Conservation (phyloP, 2,329 filamentous ascomycete species). For the Didymella glomerata region DNA sequence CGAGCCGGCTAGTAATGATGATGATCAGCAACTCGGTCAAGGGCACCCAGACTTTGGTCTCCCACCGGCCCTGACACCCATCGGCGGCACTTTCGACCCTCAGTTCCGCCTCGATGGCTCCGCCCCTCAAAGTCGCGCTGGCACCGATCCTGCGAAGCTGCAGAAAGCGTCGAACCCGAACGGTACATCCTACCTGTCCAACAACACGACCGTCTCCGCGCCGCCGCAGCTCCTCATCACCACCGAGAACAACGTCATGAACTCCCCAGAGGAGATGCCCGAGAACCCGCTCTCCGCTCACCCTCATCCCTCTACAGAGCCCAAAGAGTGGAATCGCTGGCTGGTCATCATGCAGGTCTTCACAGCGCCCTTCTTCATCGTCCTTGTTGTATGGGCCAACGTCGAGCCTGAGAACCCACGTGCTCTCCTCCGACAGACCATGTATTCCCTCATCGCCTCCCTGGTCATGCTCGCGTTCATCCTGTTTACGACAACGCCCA, state of each 20-base stretch:
- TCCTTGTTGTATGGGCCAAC: slow-evolving; percentile 78
- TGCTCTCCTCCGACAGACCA: slow-evolving; percentile 66
- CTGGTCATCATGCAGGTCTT: slow-evolving; percentile 85
- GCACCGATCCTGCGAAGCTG: slow-evolving; percentile 15
- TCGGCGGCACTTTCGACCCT: slow-evolving; percentile 24
- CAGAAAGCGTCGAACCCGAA: slow-evolving; percentile 5
- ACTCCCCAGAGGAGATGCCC: slow-evolving; percentile 50
- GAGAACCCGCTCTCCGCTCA: slow-evolving; percentile 26
- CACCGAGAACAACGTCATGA: slow-evolving; percentile 45
- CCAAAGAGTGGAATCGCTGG: slow-evolving; percentile 86
- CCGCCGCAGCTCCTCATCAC: slow-evolving; percentile 42
- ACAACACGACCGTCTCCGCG: slow-evolving; percentile 35
- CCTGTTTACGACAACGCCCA: slow-evolving; percentile 72
- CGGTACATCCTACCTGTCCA: slow-evolving; percentile 14
- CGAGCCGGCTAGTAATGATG: slow-evolving; percentile 67
- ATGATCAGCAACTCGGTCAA: slow-evolving; percentile 32
- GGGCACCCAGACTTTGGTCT: slow-evolving; percentile 45
- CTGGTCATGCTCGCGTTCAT: slow-evolving; percentile 72
- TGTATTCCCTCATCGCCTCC: slow-evolving; percentile 62
- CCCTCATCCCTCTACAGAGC: slow-evolving; percentile 50
- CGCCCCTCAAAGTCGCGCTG: slow-evolving; percentile 4
- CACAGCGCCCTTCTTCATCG: slow-evolving; percentile 83
- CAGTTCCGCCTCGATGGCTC: slow-evolving; percentile 28
- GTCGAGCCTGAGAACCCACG: slow-evolving; percentile 63
- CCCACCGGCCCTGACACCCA: slow-evolving; percentile 38